Evolutionary conservation across 352 stramenopile species (phyloP).

Genomic region (Phytophthora megakarya): DNA sequence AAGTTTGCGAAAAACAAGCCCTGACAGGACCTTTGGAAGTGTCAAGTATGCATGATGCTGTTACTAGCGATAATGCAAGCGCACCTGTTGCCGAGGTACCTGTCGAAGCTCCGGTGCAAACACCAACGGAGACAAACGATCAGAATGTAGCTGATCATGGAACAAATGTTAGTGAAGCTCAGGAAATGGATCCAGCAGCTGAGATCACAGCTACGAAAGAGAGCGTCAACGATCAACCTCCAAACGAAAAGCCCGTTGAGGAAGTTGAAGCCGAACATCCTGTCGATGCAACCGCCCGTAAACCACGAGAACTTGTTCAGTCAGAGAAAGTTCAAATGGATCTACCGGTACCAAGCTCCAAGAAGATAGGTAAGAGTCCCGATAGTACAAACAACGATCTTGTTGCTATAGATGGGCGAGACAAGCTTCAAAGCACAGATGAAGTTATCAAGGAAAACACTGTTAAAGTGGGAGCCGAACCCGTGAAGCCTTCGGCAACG

Average conservation of each 20-base stretch:
- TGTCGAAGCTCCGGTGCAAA: not conserved
- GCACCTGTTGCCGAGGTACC: not conserved
- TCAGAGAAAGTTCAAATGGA: conserved; percentile 3
- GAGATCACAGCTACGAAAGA: not conserved
- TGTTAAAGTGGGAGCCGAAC: conserved; percentile 2
- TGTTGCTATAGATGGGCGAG: not conserved
- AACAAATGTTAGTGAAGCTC: not conserved
- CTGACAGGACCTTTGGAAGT: not conserved
- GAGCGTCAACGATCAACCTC: not conserved
- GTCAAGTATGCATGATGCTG: not conserved
- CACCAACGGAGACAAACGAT: not conserved
- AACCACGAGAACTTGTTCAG: not conserved
- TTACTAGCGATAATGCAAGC: conserved; percentile 1
- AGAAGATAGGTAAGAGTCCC: not conserved
- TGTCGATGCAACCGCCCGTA: not conserved
- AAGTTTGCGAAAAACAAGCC: conserved; percentile 4
- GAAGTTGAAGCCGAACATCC: not conserved
- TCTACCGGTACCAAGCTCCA: not conserved
- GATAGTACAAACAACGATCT: not conserved
- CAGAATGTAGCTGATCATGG: not conserved
- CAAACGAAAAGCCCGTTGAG: not conserved
- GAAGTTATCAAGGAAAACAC: not conserved
- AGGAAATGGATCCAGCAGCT: not conserved
- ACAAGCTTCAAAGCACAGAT: not conserved
- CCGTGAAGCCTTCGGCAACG: not conserved